Evolutionary conservation across 305 asterid species (phyloP), one percentile per base, ranked within the genome.

Genomic region (Fraxinus sp.): DNA sequence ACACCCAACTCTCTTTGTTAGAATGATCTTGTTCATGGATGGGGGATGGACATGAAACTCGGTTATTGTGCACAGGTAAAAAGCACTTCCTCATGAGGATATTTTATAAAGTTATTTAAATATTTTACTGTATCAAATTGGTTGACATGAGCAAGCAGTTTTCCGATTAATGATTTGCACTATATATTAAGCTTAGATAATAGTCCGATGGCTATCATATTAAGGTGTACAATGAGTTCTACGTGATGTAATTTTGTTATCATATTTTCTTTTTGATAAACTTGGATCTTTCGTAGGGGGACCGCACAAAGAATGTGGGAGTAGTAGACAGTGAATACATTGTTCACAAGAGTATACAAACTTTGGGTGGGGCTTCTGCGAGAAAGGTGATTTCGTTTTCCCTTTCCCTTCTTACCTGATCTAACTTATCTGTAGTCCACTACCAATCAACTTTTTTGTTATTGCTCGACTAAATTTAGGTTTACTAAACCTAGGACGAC

Each of bases 21-120:
- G 99, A 97, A 91, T 86, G 99, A 97, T 91, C 99, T 97, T 82
- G 97, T 97, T 84, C 99, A 92, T 86, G 99, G 99, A 83, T 97
- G 99, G 99, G 99, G 99, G 82, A 66, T 95, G 97, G 99, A 97
- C 91, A 97, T 97, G 92, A 97, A 93, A 86, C 97, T 97, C 22
- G 99, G 99, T 3, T 97, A 97, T 88, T 97, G 99, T 84, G 97
- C 98, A 75, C 98, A 97, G 98, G 99, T 92, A 80, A 84, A 52
- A 52, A 66, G 26, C 84, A 68, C 49, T 49, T 57, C 75, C 74
- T 66, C 37, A 35, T 2, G 68, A 46, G 37, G 36, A 68, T 70
- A 30, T 70, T 70, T 66, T 70, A 14, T 30, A 13, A 70, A 70
- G 18, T 24, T 24, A 26, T 26, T 11, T 11, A 68, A 3, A 52